These are phyloP conservation scores for Corymbia citriodora DNA, from an alignment of 441 rosid genomes.

Conservation along the genomic window DNA sequence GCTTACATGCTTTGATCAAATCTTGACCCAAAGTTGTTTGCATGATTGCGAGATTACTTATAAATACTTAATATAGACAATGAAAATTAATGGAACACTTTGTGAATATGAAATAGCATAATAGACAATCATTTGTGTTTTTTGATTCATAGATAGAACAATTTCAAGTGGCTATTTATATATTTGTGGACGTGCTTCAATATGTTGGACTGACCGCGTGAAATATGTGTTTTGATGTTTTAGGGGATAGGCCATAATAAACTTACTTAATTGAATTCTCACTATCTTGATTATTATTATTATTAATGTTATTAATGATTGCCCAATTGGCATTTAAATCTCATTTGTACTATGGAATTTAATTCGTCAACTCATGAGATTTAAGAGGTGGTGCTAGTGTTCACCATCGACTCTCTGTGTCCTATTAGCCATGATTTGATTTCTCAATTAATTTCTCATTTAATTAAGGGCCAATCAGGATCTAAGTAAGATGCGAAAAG, in stretches of 20 bases:
- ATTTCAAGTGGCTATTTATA: background rate
- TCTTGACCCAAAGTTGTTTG: too few species aligned
- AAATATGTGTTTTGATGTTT: background rate
- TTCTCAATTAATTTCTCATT: too few species aligned
- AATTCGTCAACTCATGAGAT: background rate
- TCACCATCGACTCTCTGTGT: too few species aligned
- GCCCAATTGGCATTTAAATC: background rate
- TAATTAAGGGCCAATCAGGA: background rate
- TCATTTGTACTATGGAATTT: background rate
- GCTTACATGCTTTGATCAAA: too few species aligned
- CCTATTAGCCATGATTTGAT: too few species aligned
- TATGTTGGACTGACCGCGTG: rapidly evolving
- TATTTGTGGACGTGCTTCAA: background rate
- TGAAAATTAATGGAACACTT: background rate
- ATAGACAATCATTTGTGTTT: background rate
- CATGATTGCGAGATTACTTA: background rate
- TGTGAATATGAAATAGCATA: background rate
- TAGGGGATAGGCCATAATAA: background rate
- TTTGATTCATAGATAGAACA: background rate
- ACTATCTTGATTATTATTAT: background rate
- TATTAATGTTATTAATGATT: too few species aligned
- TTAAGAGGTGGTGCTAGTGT: background rate
- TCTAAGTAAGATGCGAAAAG: too few species aligned
- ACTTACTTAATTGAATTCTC: background rate
- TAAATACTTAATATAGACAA: background rate